Evolutionary conservation across 805 yeast genomes (phyloP).

Genomic region (Pichia heedii): DNA sequence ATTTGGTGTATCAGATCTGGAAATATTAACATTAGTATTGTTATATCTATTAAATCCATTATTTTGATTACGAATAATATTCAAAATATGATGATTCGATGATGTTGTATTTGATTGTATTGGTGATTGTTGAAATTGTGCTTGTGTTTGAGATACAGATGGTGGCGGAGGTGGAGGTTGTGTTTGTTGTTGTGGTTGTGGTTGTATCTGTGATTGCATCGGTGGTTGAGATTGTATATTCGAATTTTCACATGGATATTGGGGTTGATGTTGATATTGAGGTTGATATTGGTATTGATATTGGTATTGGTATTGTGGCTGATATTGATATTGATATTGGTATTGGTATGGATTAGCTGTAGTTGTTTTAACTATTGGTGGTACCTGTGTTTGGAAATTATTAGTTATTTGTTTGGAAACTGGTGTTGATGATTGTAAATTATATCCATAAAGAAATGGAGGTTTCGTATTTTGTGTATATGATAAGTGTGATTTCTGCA

Average conservation of each 20-base stretch:
- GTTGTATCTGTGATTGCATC: background rate
- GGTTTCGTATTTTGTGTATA: background rate
- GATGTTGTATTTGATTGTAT: background rate
- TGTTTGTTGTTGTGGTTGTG: conserved; percentile 8
- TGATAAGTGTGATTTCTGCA: background rate
- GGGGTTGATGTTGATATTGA: conserved; percentile 10
- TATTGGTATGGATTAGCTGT: too few species aligned
- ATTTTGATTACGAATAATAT: background rate
- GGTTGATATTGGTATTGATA: conserved; percentile 1
- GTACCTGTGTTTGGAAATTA: too few species aligned
- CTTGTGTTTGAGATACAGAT: background rate
- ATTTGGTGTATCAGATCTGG: background rate
- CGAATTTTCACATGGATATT: background rate
- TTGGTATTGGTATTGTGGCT: background rate
- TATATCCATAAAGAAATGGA: background rate
- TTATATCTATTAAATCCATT: background rate
- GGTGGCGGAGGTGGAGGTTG: conserved; percentile 13
- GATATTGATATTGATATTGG: conserved; percentile 9
- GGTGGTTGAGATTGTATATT: background rate
- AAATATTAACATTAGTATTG: background rate
- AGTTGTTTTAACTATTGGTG: too few species aligned
- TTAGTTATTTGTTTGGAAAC: background rate
- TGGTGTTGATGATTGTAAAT: background rate
- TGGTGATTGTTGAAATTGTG: background rate
- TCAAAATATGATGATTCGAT: background rate